A percentile compares a stretch with the other conserved stretches of the same genome.
phyloP scores from a whole-genome alignment of 352 stramenopile species.

The Thalassiosira mediterranea region DNA sequence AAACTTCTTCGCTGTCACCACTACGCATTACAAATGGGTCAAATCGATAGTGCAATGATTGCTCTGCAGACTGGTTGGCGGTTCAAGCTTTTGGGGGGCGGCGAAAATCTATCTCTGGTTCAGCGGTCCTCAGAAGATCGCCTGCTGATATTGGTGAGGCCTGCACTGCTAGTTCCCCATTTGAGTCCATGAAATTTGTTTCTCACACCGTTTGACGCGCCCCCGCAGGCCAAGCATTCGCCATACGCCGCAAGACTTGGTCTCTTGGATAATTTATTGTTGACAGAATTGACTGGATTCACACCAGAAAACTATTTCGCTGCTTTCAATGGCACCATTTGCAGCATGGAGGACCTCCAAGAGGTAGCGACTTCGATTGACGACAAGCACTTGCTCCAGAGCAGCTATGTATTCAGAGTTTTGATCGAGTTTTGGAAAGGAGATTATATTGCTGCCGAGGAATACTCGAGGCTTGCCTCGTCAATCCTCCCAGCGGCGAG shows the following conservation, averaged over 20 bases:
- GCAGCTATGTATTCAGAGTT: conserved; percentile 6
- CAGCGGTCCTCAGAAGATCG: conserved; percentile 9
- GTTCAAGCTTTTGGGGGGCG: conserved; percentile 20
- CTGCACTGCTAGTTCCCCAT: neutral
- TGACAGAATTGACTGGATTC: conserved; percentile 1
- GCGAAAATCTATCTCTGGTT: conserved; percentile 21
- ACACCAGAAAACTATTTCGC: neutral
- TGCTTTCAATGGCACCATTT: neutral
- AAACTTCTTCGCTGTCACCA: conserved; percentile 15
- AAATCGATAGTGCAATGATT: conserved; percentile 20
- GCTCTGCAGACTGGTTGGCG: conserved; percentile 5
- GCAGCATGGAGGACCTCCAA: conserved; percentile 5
- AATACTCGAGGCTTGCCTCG: neutral
- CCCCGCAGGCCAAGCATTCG: neutral
- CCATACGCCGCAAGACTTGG: neutral
- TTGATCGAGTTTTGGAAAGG: conserved; percentile 7
- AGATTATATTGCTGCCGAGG: neutral
- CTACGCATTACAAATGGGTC: conserved; percentile 10
- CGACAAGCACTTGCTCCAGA: neutral
- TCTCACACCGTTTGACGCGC: neutral
- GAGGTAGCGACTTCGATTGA: neutral
- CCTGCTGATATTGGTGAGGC: neutral
- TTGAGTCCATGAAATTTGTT: neutral
- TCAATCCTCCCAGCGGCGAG: conserved; percentile 6
- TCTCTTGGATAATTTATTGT: neutral